These are phyloP conservation scores for Cordyceps fumosorosea DNA, from an alignment of 2,329 filamentous ascomycete species.

Conservation along the genomic window DNA sequence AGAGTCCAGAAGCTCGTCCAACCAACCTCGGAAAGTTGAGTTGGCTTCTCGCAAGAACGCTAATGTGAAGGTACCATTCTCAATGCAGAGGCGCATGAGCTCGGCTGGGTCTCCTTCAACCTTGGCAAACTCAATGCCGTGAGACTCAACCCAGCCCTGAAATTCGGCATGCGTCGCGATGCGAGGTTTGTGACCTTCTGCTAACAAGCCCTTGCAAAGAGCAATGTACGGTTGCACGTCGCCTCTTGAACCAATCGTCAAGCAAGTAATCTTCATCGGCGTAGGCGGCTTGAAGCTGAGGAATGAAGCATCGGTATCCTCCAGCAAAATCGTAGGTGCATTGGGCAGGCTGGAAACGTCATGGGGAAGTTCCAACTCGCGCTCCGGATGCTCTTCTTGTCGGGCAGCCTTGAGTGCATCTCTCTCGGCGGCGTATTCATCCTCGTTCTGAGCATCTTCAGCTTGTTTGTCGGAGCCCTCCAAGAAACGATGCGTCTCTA, in stretches of 20 bases:
- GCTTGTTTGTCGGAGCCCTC: conserved; percentile 61
- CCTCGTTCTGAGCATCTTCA: conserved; percentile 63
- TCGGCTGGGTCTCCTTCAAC: conserved; percentile 90
- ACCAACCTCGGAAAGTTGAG: conserved; percentile 85
- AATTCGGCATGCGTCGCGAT: conserved; percentile 95
- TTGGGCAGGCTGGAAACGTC: conserved; percentile 43
- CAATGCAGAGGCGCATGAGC: conserved; percentile 91
- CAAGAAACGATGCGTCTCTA: conserved; percentile 67
- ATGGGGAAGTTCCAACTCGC: conserved; percentile 44
- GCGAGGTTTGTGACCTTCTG: conserved; percentile 76
- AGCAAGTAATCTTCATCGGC: conserved; percentile 76
- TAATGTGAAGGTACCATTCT: conserved; percentile 94
- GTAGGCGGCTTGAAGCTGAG: conserved; percentile 83
- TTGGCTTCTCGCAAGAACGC: conserved; percentile 86
- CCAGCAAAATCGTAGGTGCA: conserved; percentile 73
- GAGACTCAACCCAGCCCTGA: conserved; percentile 77
- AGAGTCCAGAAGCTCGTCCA: conserved; percentile 78
- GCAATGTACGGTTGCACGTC: conserved; percentile 98
- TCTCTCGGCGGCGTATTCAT: conserved; percentile 73
- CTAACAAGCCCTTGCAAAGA: conserved; percentile 80
- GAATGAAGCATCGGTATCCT: conserved; percentile 81
- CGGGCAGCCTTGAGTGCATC: conserved; percentile 73
- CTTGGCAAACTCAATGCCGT: conserved; percentile 86
- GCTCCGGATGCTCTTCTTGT: conserved; percentile 42
- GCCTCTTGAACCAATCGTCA: conserved; percentile 92